Percentiles rank a stretch among this genome's conserved stretches.
phyloP scores from a whole-genome alignment of 257 asterid species.

The Hygrophila difformis region DNA sequence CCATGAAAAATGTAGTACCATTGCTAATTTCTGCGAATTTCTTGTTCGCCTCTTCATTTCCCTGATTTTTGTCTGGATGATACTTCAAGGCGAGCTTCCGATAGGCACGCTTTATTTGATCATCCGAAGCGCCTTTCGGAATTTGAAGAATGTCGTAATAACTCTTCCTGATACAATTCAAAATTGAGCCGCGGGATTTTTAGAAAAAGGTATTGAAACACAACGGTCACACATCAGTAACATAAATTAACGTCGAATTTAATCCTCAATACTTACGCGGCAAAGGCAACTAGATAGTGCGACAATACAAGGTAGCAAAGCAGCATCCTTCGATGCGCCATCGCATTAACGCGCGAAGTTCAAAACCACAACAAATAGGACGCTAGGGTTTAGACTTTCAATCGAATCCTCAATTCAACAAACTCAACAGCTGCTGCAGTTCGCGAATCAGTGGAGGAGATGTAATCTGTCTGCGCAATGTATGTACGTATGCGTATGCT shows the following conservation, averaged over 20 bases:
- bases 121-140: conserved; percentile 75
- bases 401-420: conserved; percentile 21
- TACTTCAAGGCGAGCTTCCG: conserved; percentile 89
- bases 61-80: conserved; percentile 89
- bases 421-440: background rate
- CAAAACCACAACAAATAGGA: conserved; percentile 22
- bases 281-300: conserved; percentile 45
- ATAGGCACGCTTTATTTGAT: conserved; percentile 88
- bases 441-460: background rate
- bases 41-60: conserved; percentile 90
- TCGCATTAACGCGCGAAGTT: conserved; percentile 33
- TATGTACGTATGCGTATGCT: background rate
- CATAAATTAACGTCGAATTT: background rate
- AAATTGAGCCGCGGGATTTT: background rate
- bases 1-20: conserved; percentile 54
- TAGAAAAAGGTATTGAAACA: background rate
- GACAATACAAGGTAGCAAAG: conserved; percentile 41
- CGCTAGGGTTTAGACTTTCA: conserved; percentile 29
- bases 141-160: conserved; percentile 78
- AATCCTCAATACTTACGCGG: conserved; percentile 55
- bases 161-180: conserved; percentile 51
- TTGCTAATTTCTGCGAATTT: conserved; percentile 87
- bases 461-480: background rate
- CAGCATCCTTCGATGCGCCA: conserved; percentile 70
- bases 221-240: background rate